These are phyloP conservation scores for Rhizophora apiculata DNA, from an alignment of 345 rosid species.

Conservation along the genomic window DNA sequence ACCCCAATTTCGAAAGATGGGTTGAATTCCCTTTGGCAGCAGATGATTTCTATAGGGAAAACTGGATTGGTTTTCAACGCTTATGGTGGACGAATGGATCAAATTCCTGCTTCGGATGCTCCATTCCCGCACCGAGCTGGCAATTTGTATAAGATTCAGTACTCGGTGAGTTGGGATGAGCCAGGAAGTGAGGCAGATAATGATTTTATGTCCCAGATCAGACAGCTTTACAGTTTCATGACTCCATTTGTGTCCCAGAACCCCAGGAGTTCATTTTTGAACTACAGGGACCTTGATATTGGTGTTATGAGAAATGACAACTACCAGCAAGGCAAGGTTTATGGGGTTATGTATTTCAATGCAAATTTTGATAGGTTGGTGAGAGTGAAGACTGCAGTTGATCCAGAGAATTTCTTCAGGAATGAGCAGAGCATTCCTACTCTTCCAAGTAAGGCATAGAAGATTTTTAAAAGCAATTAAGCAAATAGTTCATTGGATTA, in stretches of 20 bases:
- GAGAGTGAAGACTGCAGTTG: constrained; percentile 28
- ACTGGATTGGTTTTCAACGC: constrained; percentile 49
- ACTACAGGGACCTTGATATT: constrained; percentile 32
- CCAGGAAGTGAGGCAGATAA: constrained; percentile 24
- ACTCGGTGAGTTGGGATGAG: constrained; percentile 40
- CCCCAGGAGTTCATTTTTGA: constrained; percentile 47
- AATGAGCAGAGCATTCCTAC: constrained; percentile 34
- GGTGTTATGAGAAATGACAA: constrained; percentile 25
- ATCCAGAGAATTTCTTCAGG: constrained; percentile 33
- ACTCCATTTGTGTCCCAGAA: constrained; percentile 50
- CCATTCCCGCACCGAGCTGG: constrained; percentile 66
- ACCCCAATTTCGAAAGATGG: constrained; percentile 33
- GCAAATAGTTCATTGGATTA: too few species aligned
- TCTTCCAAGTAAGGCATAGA: constrained; percentile 12
- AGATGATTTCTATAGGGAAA: constrained; percentile 40
- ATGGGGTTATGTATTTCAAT: constrained; percentile 38
- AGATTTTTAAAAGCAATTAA: neutral
- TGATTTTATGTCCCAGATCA: constrained; percentile 21
- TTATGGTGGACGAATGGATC: constrained; percentile 60
- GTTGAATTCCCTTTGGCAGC: constrained; percentile 47
- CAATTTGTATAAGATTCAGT: constrained; percentile 50
- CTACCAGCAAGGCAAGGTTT: constrained; percentile 42
- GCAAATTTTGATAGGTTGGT: constrained; percentile 28
- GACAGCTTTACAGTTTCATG: constrained; percentile 39
- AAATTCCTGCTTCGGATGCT: constrained; percentile 39